phyloP scores from a whole-genome alignment of 2,329 filamentous ascomycete genomes.

The Kalaharituber pfeilii region DNA sequence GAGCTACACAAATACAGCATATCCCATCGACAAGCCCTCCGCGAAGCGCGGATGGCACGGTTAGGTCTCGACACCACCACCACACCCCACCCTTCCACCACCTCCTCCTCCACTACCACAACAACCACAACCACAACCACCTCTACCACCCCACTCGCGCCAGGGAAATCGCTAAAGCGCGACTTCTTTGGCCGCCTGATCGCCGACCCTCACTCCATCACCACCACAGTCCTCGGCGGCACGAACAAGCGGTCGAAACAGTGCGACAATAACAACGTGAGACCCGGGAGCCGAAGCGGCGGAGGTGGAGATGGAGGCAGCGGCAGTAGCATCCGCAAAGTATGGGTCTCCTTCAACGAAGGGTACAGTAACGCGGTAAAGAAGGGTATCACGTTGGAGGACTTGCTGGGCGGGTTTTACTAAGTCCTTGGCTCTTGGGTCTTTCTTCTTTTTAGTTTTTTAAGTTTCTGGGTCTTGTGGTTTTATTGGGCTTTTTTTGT shows the following conservation, averaged over 20 bases:
- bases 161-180: constrained; percentile 38
- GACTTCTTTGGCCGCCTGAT: constrained; percentile 77
- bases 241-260: constrained; percentile 22
- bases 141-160: constrained; percentile 25
- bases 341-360: constrained; percentile 82
- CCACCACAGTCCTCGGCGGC: constrained; percentile 28
- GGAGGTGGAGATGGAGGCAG: constrained; percentile 24
- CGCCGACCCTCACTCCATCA: constrained; percentile 29
- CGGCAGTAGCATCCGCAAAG: constrained; percentile 37
- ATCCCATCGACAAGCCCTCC: constrained; percentile 46
- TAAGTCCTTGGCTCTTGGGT: too few relatives aligned
- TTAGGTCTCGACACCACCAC: constrained; percentile 27
- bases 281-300: constrained; percentile 28
- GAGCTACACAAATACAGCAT: constrained; percentile 62
- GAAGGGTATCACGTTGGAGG: constrained; percentile 66
- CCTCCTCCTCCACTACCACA: constrained; percentile 20
- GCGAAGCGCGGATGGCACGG: constrained; percentile 47
- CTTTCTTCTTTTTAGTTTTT: too few relatives aligned
- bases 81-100: constrained; percentile 30
- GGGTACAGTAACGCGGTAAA: constrained; percentile 82
- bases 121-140: constrained; percentile 26
- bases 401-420: constrained; percentile 53
- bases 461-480: too few relatives aligned
- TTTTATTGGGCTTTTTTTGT: too few relatives aligned
- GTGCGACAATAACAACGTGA: constrained; percentile 26